phyloP scores from a whole-genome alignment of 345 rosid genomes.

The Cardiospermum halicacabum region DNA sequence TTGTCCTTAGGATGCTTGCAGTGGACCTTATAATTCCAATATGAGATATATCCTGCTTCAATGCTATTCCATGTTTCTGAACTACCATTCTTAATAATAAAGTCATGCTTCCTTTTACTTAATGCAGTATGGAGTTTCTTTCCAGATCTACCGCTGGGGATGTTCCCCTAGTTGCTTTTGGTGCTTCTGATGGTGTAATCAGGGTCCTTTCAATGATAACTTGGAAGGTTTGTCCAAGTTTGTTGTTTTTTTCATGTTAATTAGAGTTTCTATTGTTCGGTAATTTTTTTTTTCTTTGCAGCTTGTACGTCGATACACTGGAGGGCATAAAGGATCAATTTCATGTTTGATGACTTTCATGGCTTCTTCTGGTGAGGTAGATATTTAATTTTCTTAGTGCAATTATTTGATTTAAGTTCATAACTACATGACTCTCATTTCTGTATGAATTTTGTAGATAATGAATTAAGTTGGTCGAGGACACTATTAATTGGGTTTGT shows the following conservation, averaged over 20 bases:
- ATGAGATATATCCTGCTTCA: not conserved
- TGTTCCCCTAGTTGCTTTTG: constrained; percentile 97
- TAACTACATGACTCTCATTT: not conserved
- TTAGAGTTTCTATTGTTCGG: constrained; percentile 9
- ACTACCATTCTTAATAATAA: not conserved
- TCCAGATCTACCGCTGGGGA: constrained; percentile 75
- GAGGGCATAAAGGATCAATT: constrained; percentile 96
- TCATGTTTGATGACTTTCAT: constrained; percentile 95
- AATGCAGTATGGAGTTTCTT: constrained; percentile 90
- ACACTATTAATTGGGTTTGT: no score
- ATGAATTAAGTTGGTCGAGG: not conserved
- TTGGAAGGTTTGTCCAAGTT: constrained; percentile 76
- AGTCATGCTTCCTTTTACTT: constrained; percentile 6
- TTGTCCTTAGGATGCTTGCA: not conserved
- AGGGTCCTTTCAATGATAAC: constrained; percentile 99
- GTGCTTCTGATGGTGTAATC: constrained; percentile 95
- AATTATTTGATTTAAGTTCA: not conserved
- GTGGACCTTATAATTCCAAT: not conserved
- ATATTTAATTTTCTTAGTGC: constrained; percentile 13
- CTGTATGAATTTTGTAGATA: not conserved
- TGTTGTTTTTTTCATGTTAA: constrained; percentile 12
- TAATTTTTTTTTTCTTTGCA: constrained; percentile 35
- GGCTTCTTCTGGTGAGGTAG: constrained; percentile 98
- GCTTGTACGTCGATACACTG: constrained; percentile 95
- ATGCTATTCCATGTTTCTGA: not conserved